These are phyloP conservation scores for Rhytidhysteron rufulum DNA, from an alignment of 2,329 filamentous ascomycete species.

Conservation along the genomic window DNA sequence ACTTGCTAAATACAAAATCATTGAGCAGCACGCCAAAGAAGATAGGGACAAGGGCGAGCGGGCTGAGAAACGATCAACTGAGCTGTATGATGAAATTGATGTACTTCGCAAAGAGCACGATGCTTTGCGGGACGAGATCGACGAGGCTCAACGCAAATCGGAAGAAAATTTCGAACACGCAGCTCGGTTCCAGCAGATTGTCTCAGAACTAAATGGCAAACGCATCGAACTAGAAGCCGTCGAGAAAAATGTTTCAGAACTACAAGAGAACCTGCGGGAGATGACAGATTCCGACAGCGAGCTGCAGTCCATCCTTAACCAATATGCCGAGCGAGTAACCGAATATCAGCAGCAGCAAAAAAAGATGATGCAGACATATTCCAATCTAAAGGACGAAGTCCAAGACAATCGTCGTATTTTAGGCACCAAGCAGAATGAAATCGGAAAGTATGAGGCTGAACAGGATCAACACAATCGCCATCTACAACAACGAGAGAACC, in stretches of 20 bases:
- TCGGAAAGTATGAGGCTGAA: constrained; percentile 78
- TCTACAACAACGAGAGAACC: constrained; percentile 63
- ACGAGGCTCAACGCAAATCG: constrained; percentile 45
- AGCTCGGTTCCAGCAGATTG: constrained; percentile 68
- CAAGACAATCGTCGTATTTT: constrained; percentile 42
- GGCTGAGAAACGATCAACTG: constrained; percentile 48
- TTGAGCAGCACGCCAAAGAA: constrained; percentile 72
- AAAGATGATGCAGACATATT: constrained; percentile 60
- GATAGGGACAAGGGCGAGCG: constrained; percentile 82
- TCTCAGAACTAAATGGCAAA: constrained; percentile 73
- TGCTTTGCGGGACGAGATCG: constrained; percentile 28
- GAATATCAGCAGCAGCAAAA: constrained; percentile 63
- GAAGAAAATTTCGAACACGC: constrained; percentile 68
- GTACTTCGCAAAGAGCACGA: constrained; percentile 28
- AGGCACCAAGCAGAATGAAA: constrained; percentile 54
- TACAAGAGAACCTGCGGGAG: constrained; percentile 70
- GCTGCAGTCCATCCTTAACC: constrained; percentile 65
- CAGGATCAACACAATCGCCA: constrained; percentile 84
- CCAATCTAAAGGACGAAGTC: constrained; percentile 55
- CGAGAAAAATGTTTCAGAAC: constrained; percentile 64
- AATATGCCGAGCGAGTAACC: constrained; percentile 73
- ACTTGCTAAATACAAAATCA: constrained; percentile 66
- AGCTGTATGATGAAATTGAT: constrained; percentile 65
- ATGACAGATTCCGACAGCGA: constrained; percentile 74
- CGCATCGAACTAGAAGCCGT: constrained; percentile 69